Percentiles rank a stretch among this genome's conserved stretches.
These are phyloP conservation scores for Thielaviopsis ethacetica DNA, from an alignment of 2,329 filamentous ascomycete species.

Conservation along the genomic window DNA sequence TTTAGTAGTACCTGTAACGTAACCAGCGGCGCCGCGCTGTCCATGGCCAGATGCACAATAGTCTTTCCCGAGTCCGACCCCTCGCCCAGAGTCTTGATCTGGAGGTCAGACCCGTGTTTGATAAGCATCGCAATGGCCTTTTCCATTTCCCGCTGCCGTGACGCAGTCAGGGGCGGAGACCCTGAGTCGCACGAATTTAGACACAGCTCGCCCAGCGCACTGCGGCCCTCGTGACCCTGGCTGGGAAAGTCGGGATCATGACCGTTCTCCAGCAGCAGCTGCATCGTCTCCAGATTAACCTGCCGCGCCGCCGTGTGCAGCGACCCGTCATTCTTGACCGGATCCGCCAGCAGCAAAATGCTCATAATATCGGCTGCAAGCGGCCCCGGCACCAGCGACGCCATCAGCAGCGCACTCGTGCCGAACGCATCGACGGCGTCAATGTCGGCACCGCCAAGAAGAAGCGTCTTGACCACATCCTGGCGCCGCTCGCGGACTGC, in stretches of 20 bases:
- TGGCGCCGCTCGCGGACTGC: constrained; percentile 38
- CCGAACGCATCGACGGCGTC: constrained; percentile 39
- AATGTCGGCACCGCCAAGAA: constrained; percentile 42
- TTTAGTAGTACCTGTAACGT: constrained; percentile 43
- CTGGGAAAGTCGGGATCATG: constrained; percentile 52
- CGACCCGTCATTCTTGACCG: constrained; percentile 46
- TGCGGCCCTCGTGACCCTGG: constrained; percentile 43
- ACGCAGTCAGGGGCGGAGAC: constrained; percentile 26
- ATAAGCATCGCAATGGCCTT: constrained; percentile 41
- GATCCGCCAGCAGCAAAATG: constrained; percentile 36
- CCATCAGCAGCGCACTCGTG: constrained; percentile 43
- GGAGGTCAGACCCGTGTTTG: constrained; percentile 38
- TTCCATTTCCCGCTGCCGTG: constrained; percentile 37
- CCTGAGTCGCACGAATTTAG: constrained; percentile 31
- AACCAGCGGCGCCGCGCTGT: constrained; percentile 35
- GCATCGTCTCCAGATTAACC: constrained; percentile 39
- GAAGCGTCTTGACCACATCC: constrained; percentile 40
- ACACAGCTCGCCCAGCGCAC: constrained; percentile 47
- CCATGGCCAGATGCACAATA: constrained; percentile 41
- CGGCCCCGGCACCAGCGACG: constrained; percentile 37
- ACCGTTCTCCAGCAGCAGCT: constrained; percentile 38
- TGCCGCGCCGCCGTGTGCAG: constrained; percentile 47
- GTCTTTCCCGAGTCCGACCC: constrained; percentile 26
- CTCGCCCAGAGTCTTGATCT: constrained; percentile 32
- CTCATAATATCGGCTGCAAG: constrained; percentile 36